Percentiles rank a stretch among this genome's conserved stretches.
Conservation (phyloP, 1,284 basidiomycete genomes). For the Fomitopsis palustris region DNA sequence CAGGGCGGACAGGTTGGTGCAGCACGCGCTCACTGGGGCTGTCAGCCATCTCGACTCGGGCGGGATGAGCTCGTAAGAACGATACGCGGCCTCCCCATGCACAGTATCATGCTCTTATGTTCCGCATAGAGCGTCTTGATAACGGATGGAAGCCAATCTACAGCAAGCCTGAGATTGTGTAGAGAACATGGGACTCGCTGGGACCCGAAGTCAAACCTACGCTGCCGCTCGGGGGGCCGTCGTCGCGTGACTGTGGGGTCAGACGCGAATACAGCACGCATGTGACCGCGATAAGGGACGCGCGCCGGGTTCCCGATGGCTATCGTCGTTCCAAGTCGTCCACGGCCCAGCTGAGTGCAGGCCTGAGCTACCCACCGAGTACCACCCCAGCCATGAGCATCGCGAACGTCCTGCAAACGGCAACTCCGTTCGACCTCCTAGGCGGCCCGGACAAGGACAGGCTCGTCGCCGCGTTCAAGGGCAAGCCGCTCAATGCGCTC, state of each 20-base stretch:
- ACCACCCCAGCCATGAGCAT: constrained; percentile 2
- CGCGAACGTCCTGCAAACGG: constrained; percentile 38
- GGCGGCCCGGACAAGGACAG: constrained; percentile 47
- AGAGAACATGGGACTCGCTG: too few relatives aligned
- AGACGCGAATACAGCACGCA: neutral
- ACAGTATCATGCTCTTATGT: too few relatives aligned
- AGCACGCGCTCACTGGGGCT: constrained; percentile 11
- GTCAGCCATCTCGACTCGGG: too few relatives aligned
- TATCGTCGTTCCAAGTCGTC: neutral
- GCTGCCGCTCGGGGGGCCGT: too few relatives aligned
- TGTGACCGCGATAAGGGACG: neutral
- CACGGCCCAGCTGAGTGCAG: neutral
- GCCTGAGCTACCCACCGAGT: neutral
- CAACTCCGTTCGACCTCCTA: constrained; percentile 45
- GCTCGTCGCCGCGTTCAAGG: constrained; percentile 57
- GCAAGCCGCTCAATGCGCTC: constrained; percentile 53
- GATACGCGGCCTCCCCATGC: too few relatives aligned
- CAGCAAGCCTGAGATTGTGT: too few relatives aligned
- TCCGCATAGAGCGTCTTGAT: too few relatives aligned
- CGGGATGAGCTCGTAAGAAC: too few relatives aligned
- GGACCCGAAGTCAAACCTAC: too few relatives aligned
- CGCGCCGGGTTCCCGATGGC: neutral
- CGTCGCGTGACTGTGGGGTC: neutral
- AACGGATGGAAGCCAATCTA: too few relatives aligned
- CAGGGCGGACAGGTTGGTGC: constrained; percentile 54